phyloP scores from a whole-genome alignment of 2,329 filamentous ascomycete genomes.

The Fusarium sp. region DNA sequence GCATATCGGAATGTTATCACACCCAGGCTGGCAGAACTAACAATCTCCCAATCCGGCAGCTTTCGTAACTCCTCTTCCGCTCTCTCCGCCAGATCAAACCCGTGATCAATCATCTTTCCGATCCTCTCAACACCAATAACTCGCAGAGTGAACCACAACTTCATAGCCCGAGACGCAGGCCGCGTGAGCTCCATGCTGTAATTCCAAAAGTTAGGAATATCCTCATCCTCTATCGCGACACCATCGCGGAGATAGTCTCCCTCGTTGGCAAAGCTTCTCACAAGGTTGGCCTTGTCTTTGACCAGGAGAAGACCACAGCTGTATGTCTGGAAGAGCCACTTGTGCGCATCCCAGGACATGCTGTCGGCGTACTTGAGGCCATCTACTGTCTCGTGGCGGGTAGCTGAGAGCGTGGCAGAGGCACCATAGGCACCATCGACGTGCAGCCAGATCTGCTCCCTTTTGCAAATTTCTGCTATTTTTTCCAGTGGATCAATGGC shows the following conservation, averaged over 20 bases:
- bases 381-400: constrained; percentile 14
- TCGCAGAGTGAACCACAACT: constrained; percentile 47
- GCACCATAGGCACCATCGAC: constrained; percentile 47
- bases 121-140: constrained; percentile 42
- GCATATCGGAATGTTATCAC: constrained; percentile 45
- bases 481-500: constrained; percentile 12
- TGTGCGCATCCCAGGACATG: constrained; percentile 49
- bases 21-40: constrained; percentile 40
- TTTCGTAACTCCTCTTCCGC: constrained; percentile 35
- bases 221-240: constrained; percentile 43
- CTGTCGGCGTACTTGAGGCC: constrained; percentile 42
- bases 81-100: constrained; percentile 40
- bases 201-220: constrained; percentile 48
- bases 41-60: constrained; percentile 42
- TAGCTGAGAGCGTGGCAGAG: constrained; percentile 37
- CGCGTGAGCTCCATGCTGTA: constrained; percentile 46
- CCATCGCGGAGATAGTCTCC: constrained; percentile 46
- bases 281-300: constrained; percentile 33
- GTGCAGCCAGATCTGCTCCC: constrained; percentile 42
- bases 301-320: constrained; percentile 44
- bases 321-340: constrained; percentile 50
- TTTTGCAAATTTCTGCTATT: constrained; percentile 19
- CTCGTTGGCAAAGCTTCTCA: constrained; percentile 44
- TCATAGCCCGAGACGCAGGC: constrained; percentile 43
- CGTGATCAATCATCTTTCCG: constrained; percentile 46